Conservation (phyloP, 805 yeast genomes). For the Metschnikowia picachoensis region DNA sequence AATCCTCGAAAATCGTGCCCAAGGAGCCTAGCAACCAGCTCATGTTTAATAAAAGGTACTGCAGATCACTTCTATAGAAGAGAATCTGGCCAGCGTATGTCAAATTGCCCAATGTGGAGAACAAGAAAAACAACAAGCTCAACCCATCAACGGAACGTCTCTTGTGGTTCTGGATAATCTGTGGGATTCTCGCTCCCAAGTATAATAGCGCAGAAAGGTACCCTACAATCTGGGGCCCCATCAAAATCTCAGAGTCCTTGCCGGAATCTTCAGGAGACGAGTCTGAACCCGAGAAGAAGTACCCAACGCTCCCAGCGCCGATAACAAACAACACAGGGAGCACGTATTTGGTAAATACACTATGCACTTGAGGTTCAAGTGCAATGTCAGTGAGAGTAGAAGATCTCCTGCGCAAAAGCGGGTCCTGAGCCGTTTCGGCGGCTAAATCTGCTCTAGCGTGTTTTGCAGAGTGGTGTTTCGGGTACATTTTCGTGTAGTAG, state of each 20-base stretch:
- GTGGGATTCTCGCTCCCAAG: constrained; percentile 72
- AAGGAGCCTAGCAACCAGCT: constrained; percentile 79
- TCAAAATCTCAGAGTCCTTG: constrained; percentile 25
- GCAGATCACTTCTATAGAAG: constrained; percentile 56
- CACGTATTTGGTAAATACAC: constrained; percentile 47
- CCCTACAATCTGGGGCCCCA: constrained; percentile 67
- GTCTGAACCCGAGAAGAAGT: constrained; percentile 41
- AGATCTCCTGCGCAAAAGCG: constrained; percentile 46
- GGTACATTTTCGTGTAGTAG: constrained; percentile 50
- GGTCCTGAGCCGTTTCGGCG: constrained; percentile 21
- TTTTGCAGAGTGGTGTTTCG: constrained; percentile 27
- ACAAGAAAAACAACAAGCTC: constrained; percentile 72
- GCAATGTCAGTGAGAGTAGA: constrained; percentile 50
- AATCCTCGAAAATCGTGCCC: constrained; percentile 73
- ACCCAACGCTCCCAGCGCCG: constrained; percentile 61
- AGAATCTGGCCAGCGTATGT: constrained; percentile 74
- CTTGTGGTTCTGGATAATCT: constrained; percentile 71
- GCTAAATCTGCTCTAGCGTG: not conserved
- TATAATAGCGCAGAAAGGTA: constrained; percentile 66
- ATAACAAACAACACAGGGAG: constrained; percentile 61
- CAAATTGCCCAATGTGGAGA: constrained; percentile 70
- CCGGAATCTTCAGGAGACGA: constrained; percentile 13
- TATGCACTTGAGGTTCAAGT: constrained; percentile 43
- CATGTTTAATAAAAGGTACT: constrained; percentile 57
- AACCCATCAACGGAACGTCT: constrained; percentile 83